These are phyloP conservation scores for Phalaenopsis aphrodite DNA, from an alignment of 106 monocot species.

Conservation along the genomic window DNA sequence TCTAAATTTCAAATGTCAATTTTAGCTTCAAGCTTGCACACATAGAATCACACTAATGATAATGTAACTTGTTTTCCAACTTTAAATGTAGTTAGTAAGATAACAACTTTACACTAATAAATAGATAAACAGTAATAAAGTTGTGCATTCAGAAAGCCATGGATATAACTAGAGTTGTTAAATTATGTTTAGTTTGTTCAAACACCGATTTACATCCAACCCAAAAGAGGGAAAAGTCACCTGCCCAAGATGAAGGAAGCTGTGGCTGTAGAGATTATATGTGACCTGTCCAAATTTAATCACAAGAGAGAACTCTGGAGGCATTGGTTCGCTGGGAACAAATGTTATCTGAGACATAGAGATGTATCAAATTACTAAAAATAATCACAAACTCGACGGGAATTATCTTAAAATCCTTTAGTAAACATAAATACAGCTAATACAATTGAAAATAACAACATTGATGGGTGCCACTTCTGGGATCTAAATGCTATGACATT, in stretches of 20 bases:
- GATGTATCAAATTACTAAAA: background rate
- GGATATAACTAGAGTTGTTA: background rate
- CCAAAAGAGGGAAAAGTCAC: constrained; percentile 26
- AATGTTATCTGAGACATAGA: constrained; percentile 52
- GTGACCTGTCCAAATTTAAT: constrained; percentile 57
- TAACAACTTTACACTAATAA: background rate
- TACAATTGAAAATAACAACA: background rate
- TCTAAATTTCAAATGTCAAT: background rate
- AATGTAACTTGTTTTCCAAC: background rate
- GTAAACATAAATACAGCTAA: background rate
- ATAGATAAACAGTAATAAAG: background rate
- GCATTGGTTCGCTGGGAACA: constrained; percentile 56
- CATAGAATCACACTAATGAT: background rate
- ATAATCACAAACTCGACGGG: background rate
- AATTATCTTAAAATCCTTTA: background rate
- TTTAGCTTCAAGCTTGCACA: background rate
- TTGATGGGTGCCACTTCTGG: background rate
- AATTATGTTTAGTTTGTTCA: background rate
- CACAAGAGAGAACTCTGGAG: constrained; percentile 47
- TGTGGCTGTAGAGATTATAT: constrained; percentile 79
- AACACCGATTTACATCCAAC: background rate
- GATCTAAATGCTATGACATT: background rate
- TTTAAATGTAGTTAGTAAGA: background rate
- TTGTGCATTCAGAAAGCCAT: background rate
- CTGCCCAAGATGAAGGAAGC: constrained; percentile 92